These are phyloP conservation scores for Taphrina flavorubra DNA, from an alignment of 1,139 yeast genomes.

Conservation along the genomic window DNA sequence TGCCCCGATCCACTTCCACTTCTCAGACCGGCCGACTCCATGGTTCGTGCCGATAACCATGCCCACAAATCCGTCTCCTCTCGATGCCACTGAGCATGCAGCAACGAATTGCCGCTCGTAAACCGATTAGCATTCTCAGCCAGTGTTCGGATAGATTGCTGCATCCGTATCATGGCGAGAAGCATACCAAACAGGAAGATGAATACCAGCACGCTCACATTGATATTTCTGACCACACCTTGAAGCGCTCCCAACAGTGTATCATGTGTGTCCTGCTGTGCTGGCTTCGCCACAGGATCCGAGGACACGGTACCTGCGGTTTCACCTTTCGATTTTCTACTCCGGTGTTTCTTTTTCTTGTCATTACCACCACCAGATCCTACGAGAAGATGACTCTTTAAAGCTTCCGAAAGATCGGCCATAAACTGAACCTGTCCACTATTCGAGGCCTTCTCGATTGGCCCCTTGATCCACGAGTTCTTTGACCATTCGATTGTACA, in stretches of 20 bases:
- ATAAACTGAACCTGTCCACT: conserved; percentile 85
- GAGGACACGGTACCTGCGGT: conserved; percentile 1
- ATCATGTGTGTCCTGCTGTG: neutral
- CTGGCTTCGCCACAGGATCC: neutral
- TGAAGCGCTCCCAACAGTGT: conserved; percentile 6
- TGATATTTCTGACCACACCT: conserved; percentile 24
- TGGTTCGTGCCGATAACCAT: conserved; percentile 26
- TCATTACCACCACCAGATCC: conserved; percentile 46
- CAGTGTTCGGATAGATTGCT: conserved; percentile 18
- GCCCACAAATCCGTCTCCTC: conserved; percentile 33
- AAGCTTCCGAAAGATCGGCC: conserved; percentile 63
- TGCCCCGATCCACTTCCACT: neutral
- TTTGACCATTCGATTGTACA: conserved; percentile 83
- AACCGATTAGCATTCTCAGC: neutral
- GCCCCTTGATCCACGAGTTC: conserved; percentile 75
- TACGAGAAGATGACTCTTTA: conserved; percentile 53
- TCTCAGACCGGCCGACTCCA: neutral
- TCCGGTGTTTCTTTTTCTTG: conserved; percentile 50
- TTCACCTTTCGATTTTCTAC: conserved; percentile 41
- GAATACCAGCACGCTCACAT: conserved; percentile 15
- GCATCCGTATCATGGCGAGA: conserved; percentile 34
- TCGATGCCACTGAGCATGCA: conserved; percentile 16
- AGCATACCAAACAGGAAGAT: conserved; percentile 31
- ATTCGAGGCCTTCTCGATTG: conserved; percentile 87
- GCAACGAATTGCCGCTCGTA: neutral